phyloP scores from a whole-genome alignment of 345 rosid genomes.

The Excoecaria cochinchinensis region DNA sequence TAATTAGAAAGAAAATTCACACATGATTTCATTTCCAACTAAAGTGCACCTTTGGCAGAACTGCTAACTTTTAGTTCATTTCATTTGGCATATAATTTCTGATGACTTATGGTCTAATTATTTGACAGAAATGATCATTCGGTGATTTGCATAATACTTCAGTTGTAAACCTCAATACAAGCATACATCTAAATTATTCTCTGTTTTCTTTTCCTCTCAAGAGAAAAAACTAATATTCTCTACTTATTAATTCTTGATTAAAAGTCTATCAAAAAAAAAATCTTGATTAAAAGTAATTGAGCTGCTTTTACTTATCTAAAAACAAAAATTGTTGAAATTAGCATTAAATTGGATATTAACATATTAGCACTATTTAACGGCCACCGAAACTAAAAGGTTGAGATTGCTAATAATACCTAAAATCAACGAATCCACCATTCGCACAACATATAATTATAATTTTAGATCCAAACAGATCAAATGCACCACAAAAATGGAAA shows the following conservation, averaged over 20 bases:
- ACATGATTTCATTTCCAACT: not conserved
- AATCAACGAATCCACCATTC: not conserved
- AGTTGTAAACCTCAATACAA: not conserved
- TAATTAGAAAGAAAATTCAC: not conserved
- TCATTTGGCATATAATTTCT: not conserved
- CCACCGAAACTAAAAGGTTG: not conserved
- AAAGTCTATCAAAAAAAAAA: no score
- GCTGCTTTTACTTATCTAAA: not conserved
- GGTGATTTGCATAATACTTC: not conserved
- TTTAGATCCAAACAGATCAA: not conserved
- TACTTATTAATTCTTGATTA: no score
- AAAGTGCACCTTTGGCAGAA: not conserved
- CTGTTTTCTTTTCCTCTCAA: no score
- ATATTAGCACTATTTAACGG: not conserved
- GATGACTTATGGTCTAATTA: not conserved
- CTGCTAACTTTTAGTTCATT: not conserved
- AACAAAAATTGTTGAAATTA: not conserved
- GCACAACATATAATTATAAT: not conserved
- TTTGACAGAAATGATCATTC: not conserved
- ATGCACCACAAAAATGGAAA: not conserved
- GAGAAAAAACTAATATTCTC: no score
- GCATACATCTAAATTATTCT: not conserved
- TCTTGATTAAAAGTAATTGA: not conserved
- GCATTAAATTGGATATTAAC: not conserved
- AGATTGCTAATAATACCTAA: not conserved